Conservation (phyloP, 139 green algal species). For the Nannochloris sp. region DNA sequence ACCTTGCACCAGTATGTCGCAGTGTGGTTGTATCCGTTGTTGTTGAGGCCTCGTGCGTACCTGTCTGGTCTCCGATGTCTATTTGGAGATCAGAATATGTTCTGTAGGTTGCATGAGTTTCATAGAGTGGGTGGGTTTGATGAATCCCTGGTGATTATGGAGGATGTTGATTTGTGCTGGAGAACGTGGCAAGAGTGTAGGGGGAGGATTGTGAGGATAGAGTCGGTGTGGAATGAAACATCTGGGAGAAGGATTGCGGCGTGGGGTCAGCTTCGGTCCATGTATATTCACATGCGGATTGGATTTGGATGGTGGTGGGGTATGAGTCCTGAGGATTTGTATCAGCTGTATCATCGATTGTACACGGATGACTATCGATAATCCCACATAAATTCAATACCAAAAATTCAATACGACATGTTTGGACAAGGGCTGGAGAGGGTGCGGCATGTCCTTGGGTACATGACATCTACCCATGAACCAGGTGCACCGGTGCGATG, state of each 20-base stretch:
- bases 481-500: slow-evolving; percentile 4
- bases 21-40: slow-evolving; percentile 42
- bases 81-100: slow-evolving; percentile 69
- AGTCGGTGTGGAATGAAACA: slow-evolving; percentile 26
- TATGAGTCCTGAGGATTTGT: slow-evolving; percentile 29
- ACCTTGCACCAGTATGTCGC: slow-evolving; percentile 52
- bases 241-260: slow-evolving; percentile 51
- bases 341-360: slow-evolving; percentile 39
- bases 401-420: neutral
- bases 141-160: slow-evolving; percentile 57
- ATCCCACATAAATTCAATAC: too few species aligned
- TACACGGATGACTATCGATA: slow-evolving; percentile 49
- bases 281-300: slow-evolving; percentile 44
- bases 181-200: slow-evolving; percentile 33
- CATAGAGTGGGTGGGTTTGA: slow-evolving; percentile 44
- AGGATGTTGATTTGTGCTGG: slow-evolving; percentile 69
- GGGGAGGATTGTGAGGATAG: slow-evolving; percentile 27
- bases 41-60: slow-evolving; percentile 47
- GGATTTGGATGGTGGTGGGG: slow-evolving; percentile 43
- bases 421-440: slow-evolving; percentile 9
- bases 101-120: slow-evolving; percentile 50
- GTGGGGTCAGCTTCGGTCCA: slow-evolving; percentile 41
- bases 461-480: slow-evolving; percentile 9
- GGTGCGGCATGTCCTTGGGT: slow-evolving; percentile 8
- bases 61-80: neutral